Evolutionary conservation across 805 yeast genomes (phyloP), one percentile per base, ranked within the genome.

Genomic region (Metschnikowia reukaufii): DNA sequence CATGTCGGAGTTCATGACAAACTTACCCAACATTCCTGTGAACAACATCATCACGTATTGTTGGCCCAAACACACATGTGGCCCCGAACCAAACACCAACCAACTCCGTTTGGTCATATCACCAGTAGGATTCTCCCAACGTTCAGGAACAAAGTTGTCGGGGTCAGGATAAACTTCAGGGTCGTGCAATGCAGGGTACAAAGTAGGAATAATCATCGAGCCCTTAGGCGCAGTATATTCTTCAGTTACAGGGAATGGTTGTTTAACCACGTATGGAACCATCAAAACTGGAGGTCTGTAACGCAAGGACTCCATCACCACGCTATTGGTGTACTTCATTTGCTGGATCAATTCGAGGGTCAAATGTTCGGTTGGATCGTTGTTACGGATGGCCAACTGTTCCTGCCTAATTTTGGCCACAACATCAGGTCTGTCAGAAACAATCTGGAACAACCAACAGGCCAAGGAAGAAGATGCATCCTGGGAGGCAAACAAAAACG

Each of bases 391-490:
- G 9, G 74, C 71, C 58, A 91, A 66, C 74, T 94, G 99, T 70
- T 94, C 99, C 67, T 87, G 88, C 72, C 98, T 86, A 54, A 94
- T 79, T 68, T 91, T 91, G 34, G 68, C 76, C 66, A 82, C 81
- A 49, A 94, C 85, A 55, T 94, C 98, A 34, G 97, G 97, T 62
- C 97, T 82, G 67, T 94, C 99, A 51, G 97, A 91, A 47, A 90
- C 84, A 58, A 90, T 81, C 76, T 94, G 99, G 82, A 92, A 94
- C 61, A 94, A 77, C 99, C 99, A 94, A 70, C 98, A 92, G 53
- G 97, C 94, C 58, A 95, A 83, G 4, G 97, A 88, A 1, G 97
- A 90, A 6, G 97, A 87, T 19, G 99, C 99, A 70, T 94, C 99
- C 72, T 94, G 99, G 4, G 97, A 87, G 6, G 99, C 99, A 68